Percentiles rank a stretch among this genome's conserved stretches.
phyloP scores from a whole-genome alignment of 208 protist genomes.

The Herpetomonas tarakana region DNA sequence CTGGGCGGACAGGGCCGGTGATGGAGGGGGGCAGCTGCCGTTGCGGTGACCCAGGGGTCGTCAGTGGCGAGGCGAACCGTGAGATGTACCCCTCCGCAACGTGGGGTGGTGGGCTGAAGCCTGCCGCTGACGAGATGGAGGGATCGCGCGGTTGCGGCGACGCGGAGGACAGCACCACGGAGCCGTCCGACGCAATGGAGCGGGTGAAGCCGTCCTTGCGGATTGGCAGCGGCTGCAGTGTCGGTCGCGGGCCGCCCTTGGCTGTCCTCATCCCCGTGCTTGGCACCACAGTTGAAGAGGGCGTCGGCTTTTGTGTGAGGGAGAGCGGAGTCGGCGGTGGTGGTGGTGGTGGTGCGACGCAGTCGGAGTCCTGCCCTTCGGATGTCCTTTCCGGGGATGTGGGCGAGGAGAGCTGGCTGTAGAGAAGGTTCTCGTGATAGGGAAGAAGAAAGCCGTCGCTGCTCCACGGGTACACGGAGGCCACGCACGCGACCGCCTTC shows the following conservation, averaged over 20 bases:
- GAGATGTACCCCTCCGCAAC: background rate
- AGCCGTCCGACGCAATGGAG: background rate
- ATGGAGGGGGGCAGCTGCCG: conserved; percentile 1
- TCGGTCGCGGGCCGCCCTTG: no score
- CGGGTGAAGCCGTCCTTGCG: background rate
- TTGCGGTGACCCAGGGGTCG: background rate
- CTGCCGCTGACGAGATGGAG: no score
- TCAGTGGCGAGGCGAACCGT: background rate
- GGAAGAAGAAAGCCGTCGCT: conserved; percentile 38
- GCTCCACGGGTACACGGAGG: conserved; percentile 44
- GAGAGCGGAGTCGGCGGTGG: no score
- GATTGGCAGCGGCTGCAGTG: background rate
- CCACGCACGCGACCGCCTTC: conserved; percentile 40
- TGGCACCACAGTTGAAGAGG: no score
- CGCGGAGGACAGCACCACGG: background rate
- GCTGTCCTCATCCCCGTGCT: background rate
- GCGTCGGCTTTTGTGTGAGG: background rate
- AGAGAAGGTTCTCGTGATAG: conserved; percentile 33
- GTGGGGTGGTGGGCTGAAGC: background rate
- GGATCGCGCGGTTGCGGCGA: background rate
- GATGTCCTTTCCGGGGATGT: background rate
- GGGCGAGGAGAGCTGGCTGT: conserved; percentile 5
- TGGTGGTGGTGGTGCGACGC: background rate
- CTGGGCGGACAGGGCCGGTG: conserved; percentile 16
- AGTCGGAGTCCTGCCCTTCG: background rate